These are phyloP conservation scores for Auriculariales sp. DNA, from an alignment of 768 basidiomycete genomes.

Conservation along the genomic window DNA sequence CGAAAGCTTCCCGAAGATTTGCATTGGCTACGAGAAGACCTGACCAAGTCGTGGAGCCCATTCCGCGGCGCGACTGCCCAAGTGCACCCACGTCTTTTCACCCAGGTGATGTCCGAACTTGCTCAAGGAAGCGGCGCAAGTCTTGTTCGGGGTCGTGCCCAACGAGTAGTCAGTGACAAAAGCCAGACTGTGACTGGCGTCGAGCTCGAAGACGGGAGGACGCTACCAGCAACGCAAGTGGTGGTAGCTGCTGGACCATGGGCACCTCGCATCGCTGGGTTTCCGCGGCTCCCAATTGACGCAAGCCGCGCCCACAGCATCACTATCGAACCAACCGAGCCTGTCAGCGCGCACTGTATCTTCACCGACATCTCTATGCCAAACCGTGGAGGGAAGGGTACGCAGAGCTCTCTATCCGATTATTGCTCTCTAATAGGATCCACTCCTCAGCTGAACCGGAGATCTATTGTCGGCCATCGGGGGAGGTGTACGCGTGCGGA, in stretches of 20 bases:
- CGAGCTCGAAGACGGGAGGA: slow-evolving; percentile 18
- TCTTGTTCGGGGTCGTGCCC: slow-evolving; percentile 24
- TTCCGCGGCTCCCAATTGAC: slow-evolving; percentile 41
- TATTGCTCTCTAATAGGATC: too few species aligned
- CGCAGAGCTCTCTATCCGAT: too few species aligned
- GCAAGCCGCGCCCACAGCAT: slow-evolving; percentile 62
- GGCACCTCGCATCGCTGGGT: slow-evolving; percentile 52
- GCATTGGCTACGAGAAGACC: slow-evolving; percentile 24
- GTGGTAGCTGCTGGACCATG: slow-evolving; percentile 79
- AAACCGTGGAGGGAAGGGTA: slow-evolving; percentile 11
- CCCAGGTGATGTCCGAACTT: slow-evolving; percentile 53
- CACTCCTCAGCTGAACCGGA: slow-evolving; percentile 35
- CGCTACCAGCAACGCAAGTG: slow-evolving; percentile 49
- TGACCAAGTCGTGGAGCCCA: slow-evolving; percentile 45
- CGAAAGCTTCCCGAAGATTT: slow-evolving; percentile 18
- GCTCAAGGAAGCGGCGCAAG: slow-evolving; percentile 39
- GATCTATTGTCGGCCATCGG: slow-evolving; percentile 56
- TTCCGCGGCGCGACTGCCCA: slow-evolving; percentile 63
- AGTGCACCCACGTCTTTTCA: slow-evolving; percentile 65
- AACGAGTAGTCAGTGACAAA: too few species aligned
- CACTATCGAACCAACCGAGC: slow-evolving; percentile 33
- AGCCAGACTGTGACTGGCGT: slow-evolving; percentile 29
- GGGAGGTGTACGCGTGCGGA: slow-evolving; percentile 67
- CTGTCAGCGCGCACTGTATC: slow-evolving; percentile 60
- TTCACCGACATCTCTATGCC: slow-evolving; percentile 60